Percentiles rank a stretch among this genome's conserved stretches.
These are phyloP conservation scores for Naegleria lovaniensis DNA, from an alignment of 208 protist genomes.

Conservation along the genomic window DNA sequence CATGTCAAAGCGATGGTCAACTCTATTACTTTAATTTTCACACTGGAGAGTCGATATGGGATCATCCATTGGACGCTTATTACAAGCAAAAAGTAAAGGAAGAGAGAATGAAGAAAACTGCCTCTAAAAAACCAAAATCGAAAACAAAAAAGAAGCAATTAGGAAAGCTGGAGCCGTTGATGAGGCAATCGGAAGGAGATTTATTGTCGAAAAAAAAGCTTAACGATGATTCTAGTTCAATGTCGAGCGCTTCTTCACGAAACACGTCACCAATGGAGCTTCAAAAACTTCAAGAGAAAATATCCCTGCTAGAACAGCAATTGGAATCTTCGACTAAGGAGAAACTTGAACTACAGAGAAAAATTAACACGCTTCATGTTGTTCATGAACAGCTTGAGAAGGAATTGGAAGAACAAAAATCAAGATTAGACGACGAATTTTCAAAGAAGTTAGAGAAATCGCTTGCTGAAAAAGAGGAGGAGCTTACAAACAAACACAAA, in stretches of 20 bases:
- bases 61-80: slow-evolving; percentile 82
- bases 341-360: not conserved
- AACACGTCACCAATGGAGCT: not conserved
- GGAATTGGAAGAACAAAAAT: not conserved
- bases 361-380: not conserved
- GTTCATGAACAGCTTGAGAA: not conserved
- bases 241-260: not conserved
- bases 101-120: slow-evolving; percentile 45
- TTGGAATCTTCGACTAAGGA: not conserved
- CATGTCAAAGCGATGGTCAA: slow-evolving; percentile 77
- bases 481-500: not conserved
- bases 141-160: not conserved
- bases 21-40: slow-evolving; percentile 94
- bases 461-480: not conserved
- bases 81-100: slow-evolving; percentile 68
- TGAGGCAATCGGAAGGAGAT: not conserved
- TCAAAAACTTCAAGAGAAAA: not conserved
- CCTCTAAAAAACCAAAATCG: not conserved
- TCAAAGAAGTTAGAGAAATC: not conserved
- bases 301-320: not conserved
- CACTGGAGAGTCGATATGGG: slow-evolving; percentile 84
- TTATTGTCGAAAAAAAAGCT: not conserved
- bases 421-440: not conserved
- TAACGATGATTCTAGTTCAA: not conserved
- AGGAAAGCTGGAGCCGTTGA: not conserved